A percentile compares a stretch with the other conserved stretches of the same genome.
phyloP scores from a whole-genome alignment of 1,284 basidiomycete species.

The Rhodotorula sp. region DNA sequence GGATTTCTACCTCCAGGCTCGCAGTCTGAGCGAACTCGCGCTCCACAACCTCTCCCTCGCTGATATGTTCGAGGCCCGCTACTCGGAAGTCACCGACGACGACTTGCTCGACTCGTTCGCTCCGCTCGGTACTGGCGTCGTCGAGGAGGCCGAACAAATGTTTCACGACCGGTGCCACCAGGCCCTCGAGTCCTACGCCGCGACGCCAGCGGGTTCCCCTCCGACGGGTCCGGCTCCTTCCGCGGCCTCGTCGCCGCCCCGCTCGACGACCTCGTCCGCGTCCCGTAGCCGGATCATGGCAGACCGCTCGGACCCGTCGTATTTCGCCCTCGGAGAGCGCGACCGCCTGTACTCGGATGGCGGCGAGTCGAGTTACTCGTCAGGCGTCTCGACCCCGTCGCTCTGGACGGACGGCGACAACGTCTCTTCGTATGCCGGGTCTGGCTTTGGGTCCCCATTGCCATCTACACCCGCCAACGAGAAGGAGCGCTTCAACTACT shows the following conservation, averaged over 20 bases:
- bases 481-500: not conserved
- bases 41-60: slow-evolving; percentile 12
- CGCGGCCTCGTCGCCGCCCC: not conserved
- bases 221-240: not conserved
- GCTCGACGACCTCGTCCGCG: not conserved
- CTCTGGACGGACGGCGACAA: not conserved
- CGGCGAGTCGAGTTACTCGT: slow-evolving; percentile 10
- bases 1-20: slow-evolving; percentile 9
- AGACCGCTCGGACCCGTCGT: slow-evolving; percentile 16
- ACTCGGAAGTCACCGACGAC: slow-evolving; percentile 9
- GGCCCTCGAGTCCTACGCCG: slow-evolving; percentile 11
- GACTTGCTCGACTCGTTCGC: slow-evolving; percentile 22
- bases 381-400: slow-evolving; percentile 8
- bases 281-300: not conserved
- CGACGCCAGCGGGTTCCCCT: slow-evolving; percentile 7
- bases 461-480: slow-evolving; percentile 2
- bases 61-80: slow-evolving; percentile 3
- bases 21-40: not conserved
- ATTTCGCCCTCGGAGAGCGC: slow-evolving; percentile 10
- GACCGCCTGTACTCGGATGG: slow-evolving; percentile 13
- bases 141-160: slow-evolving; percentile 22
- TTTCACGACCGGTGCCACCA: slow-evolving; percentile 3
- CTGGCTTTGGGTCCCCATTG: not conserved
- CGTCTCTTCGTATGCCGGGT: slow-evolving; percentile 4
- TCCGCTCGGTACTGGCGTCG: slow-evolving; percentile 8